These are phyloP conservation scores for Dendrobium nobile DNA, from an alignment of 106 monocot species.

Conservation along the genomic window DNA sequence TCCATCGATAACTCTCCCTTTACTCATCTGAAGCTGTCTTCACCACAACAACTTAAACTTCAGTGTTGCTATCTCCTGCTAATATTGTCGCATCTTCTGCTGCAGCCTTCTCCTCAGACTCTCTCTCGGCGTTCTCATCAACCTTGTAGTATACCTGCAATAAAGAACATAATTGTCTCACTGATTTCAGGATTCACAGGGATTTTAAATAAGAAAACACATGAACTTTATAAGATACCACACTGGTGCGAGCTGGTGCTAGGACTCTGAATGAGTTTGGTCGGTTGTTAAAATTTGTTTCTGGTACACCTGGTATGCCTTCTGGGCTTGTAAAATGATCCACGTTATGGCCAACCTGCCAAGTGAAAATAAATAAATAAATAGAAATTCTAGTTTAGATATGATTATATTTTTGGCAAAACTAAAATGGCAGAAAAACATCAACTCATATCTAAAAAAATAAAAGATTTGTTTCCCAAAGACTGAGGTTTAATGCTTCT, in stretches of 20 bases:
- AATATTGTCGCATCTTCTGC: too few species aligned
- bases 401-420: too few species aligned
- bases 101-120: too few species aligned
- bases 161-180: neutral
- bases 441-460: too few species aligned
- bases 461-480: too few species aligned
- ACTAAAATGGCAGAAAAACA: too few species aligned
- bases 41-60: too few species aligned
- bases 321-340: constrained; percentile 91
- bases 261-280: constrained; percentile 87
- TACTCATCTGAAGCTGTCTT: too few species aligned
- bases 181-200: neutral
- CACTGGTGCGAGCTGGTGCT: constrained; percentile 69
- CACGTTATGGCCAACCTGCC: constrained; percentile 68
- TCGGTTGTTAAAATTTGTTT: constrained; percentile 89
- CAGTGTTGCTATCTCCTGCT: too few species aligned
- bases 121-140: constrained; percentile 20
- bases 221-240: constrained; percentile 28
- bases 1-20: too few species aligned
- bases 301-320: constrained; percentile 69
- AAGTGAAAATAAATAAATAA: neutral
- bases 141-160: constrained; percentile 72
- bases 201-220: neutral
- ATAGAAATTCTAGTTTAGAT: too few species aligned
- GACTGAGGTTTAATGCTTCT: too few species aligned